phyloP scores from a whole-genome alignment of 768 basidiomycete genomes.

The Peribolospora baueri region DNA sequence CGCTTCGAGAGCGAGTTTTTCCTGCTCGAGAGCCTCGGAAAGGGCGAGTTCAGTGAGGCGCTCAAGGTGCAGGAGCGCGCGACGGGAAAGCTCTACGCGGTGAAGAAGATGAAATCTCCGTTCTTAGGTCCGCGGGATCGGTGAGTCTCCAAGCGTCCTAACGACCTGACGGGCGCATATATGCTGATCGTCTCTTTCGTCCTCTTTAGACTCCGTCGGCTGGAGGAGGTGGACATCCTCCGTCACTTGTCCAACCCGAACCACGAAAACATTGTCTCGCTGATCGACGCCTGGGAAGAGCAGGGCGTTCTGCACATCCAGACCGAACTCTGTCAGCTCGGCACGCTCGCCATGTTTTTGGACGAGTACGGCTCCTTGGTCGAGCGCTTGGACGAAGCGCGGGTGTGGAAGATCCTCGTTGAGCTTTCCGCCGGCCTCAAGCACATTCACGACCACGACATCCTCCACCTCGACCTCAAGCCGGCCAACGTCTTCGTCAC shows the following conservation, averaged over 20 bases:
- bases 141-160: constrained; percentile 26
- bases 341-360: constrained; percentile 73
- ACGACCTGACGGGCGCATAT: neutral
- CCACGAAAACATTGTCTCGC: constrained; percentile 46
- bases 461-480: constrained; percentile 90
- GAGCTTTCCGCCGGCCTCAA: constrained; percentile 69
- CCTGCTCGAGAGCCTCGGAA: constrained; percentile 57
- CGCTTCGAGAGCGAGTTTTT: constrained; percentile 60
- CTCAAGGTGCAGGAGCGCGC: constrained; percentile 33
- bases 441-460: constrained; percentile 67
- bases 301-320: constrained; percentile 66
- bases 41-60: constrained; percentile 81
- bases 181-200: neutral
- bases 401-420: constrained; percentile 85
- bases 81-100: constrained; percentile 35
- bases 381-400: constrained; percentile 64
- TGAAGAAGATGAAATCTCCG: constrained; percentile 69
- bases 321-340: constrained; percentile 80
- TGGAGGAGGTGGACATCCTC: constrained; percentile 84
- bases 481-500: constrained; percentile 92
- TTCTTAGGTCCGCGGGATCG: constrained; percentile 79
- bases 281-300: constrained; percentile 92
- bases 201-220: constrained; percentile 32
- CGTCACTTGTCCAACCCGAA: constrained; percentile 34
- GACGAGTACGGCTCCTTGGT: constrained; percentile 61